These are phyloP conservation scores for Davidsoniella virescens DNA, from an alignment of 2,329 filamentous ascomycete genomes.

Conservation along the genomic window DNA sequence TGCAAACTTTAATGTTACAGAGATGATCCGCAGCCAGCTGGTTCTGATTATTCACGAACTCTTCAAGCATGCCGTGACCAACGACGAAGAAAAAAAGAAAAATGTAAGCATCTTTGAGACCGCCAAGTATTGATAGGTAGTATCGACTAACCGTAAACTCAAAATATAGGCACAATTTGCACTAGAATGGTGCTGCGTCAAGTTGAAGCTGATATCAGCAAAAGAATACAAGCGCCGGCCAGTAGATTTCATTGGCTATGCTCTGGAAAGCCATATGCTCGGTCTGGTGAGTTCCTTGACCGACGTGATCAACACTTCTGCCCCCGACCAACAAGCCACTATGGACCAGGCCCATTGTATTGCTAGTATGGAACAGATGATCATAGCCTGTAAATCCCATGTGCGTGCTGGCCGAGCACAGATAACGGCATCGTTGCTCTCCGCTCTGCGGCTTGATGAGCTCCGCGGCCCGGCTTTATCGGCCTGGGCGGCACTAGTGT, in stretches of 20 bases:
- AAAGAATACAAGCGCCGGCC: slow-evolving; percentile 32
- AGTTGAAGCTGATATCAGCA: slow-evolving; percentile 24
- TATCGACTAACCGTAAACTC: neutral
- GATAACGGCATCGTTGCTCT: slow-evolving; percentile 85
- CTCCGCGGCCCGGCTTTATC: slow-evolving; percentile 67
- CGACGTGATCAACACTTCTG: slow-evolving; percentile 55
- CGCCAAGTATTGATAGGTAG: neutral
- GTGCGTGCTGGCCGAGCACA: slow-evolving; percentile 73
- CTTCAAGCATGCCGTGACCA: slow-evolving; percentile 61
- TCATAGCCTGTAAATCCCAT: slow-evolving; percentile 55
- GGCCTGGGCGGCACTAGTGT: slow-evolving; percentile 70
- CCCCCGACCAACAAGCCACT: slow-evolving; percentile 32
- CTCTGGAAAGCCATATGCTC: slow-evolving; percentile 69
- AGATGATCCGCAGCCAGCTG: slow-evolving; percentile 58
- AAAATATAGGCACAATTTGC: slow-evolving; percentile 19
- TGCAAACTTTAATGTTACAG: slow-evolving; percentile 44
- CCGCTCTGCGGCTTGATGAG: slow-evolving; percentile 57
- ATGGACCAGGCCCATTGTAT: slow-evolving; percentile 64
- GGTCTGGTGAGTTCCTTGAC: slow-evolving; percentile 76
- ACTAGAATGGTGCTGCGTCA: slow-evolving; percentile 29
- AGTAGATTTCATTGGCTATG: slow-evolving; percentile 47
- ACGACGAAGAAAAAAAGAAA: slow-evolving; percentile 35
- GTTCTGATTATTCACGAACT: slow-evolving; percentile 65
- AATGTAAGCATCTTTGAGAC: slow-evolving; percentile 31
- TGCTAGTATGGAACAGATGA: slow-evolving; percentile 74